phyloP scores from a whole-genome alignment of 139 green algal species.

The Chlorella sp. region DNA sequence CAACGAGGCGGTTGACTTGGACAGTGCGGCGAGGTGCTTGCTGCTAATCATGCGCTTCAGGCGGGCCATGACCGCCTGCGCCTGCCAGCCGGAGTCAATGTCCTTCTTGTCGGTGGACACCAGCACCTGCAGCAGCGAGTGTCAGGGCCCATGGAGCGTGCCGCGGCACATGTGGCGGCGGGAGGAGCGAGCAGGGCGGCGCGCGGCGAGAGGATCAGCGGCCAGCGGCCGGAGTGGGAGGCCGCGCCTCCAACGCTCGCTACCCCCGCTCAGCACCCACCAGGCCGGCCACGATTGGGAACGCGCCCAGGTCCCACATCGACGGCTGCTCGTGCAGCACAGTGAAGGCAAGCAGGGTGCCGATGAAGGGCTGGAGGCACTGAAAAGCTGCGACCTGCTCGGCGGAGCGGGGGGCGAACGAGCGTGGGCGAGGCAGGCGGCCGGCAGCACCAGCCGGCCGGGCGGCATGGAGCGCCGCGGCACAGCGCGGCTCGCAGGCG shows the following conservation, averaged over 20 bases:
- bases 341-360: conserved; percentile 58
- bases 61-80: background rate
- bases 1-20: conserved; percentile 10
- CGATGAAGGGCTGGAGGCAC: conserved; percentile 72
- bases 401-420: no score
- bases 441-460: no score
- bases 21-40: background rate
- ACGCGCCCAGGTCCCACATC: conserved; percentile 61
- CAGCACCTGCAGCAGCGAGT: conserved; percentile 17
- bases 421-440: no score
- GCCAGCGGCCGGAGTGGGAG: no score
- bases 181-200: background rate
- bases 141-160: no score
- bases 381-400: conserved; percentile 70
- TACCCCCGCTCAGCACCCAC: no score
- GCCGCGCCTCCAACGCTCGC: no score
- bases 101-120: conserved; percentile 33
- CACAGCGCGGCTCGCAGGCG: no score
- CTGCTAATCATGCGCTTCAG: conserved; percentile 1
- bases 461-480: no score
- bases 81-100: no score
- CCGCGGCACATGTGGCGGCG: no score
- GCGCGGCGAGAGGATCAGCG: no score
- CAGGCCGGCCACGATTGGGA: conserved; percentile 62
- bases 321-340: conserved; percentile 57